Evolutionary conservation across 768 basidiomycete genomes (phyloP).

Genomic region (Boletellus ananas): DNA sequence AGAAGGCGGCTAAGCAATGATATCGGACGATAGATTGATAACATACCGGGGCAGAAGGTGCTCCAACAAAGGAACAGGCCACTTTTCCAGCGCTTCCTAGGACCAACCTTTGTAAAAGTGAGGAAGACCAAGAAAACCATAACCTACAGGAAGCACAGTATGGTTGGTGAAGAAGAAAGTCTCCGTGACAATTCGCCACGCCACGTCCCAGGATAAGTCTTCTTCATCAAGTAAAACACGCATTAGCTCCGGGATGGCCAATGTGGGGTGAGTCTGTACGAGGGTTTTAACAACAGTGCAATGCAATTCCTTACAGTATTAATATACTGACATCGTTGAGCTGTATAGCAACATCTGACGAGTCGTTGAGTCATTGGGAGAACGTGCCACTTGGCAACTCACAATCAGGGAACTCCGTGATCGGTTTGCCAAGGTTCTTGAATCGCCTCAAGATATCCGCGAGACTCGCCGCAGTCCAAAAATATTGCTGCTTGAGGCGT

Average conservation of each 20-base stretch:
- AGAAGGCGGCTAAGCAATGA: neutral
- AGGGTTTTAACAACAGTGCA: neutral
- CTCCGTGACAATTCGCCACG: constrained; percentile 86
- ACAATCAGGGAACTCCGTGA: constrained; percentile 82
- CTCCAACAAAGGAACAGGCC: constrained; percentile 85
- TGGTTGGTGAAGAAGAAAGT: constrained; percentile 97
- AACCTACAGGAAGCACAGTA: constrained; percentile 79
- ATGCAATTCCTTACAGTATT: neutral
- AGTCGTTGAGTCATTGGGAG: constrained; percentile 4
- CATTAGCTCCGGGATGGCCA: constrained; percentile 95
- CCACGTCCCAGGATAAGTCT: constrained; percentile 73
- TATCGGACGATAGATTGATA: constrained; percentile 2
- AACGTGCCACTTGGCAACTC: constrained; percentile 17
- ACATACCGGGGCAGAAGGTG: constrained; percentile 73
- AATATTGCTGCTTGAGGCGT: constrained; percentile 94
- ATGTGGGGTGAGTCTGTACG: constrained; percentile 85
- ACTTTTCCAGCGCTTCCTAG: constrained; percentile 85
- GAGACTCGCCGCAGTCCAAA: constrained; percentile 88
- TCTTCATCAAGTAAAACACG: constrained; percentile 91
- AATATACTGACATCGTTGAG: constrained; percentile 72
- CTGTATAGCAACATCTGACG: constrained; percentile 81
- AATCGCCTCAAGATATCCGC: constrained; percentile 90
- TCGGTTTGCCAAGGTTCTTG: constrained; percentile 81
- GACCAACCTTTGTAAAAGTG: neutral
- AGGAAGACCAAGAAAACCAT: neutral